Base-by-base conservation (phyloP, 1,284 basidiomycete species). In the Heterobasidion parviporum region DNA sequence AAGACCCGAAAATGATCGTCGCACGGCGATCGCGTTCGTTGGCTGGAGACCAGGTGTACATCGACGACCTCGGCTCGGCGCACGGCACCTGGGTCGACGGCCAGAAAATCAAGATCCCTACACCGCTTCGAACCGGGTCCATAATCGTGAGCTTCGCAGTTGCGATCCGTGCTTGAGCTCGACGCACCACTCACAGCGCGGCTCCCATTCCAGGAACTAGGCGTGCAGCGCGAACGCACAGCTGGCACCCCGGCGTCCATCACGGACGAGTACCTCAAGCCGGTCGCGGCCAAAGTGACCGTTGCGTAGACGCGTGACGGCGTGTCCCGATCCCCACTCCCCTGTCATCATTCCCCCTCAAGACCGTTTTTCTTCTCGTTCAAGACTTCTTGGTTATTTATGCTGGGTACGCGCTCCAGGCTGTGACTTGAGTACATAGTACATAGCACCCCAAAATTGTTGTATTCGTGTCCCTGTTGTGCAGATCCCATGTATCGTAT, bases 21-120 rank as follows among this genome's bases (percentile, higher is more conserved):
- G 26, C 26, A 4, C 26, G 26, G 26, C 26, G 26, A 26, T 26
- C 26, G 26, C 26, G 16, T 18, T 33, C 26, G 48, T 18, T 4
- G 14, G 14, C 26, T 18, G 47, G 7, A 26, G 16, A 18, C 35
- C 33, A 53, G 52, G 43, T 53, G 2, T 45, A 38, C 16, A 44
- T 53, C 26, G 18, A 44, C 10, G 52, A 53, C 20, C 41, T 44
- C 8, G 43, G 33, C 43, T 53, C 52, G 12, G 41, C 14, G 26
- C 41, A 53, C n/a, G 52, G 52, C 9, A 53, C 52, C 12, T 53
- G 52, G 52, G 41, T 53, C 36, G 52, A 53, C 20, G 52, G 41
- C 18, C 14, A 44, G 38, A 53, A 38, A 26, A 44, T 53, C 36
- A 34, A 53, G 26, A 34, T 20, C 14, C 52, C 52, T 14, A 53